These are phyloP conservation scores for Penicillium expansum DNA, from an alignment of 2,329 filamentous ascomycete species.

Conservation along the genomic window DNA sequence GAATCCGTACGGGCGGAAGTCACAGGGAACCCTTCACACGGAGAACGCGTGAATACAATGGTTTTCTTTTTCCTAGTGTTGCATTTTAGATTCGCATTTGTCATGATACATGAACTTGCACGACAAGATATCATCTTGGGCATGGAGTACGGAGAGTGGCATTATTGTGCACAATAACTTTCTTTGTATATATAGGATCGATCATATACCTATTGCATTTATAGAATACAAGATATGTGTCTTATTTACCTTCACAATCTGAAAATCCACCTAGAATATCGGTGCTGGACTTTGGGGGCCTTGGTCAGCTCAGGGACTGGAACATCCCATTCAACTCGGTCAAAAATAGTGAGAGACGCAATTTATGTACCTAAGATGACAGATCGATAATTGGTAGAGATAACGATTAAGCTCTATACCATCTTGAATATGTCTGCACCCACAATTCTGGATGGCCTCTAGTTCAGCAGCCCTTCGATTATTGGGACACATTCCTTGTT, in stretches of 20 bases:
- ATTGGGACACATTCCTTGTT: background rate
- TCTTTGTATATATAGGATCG: conserved; percentile 2
- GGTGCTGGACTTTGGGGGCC: background rate
- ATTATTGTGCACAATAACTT: conserved; percentile 1
- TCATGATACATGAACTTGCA: conserved; percentile 9
- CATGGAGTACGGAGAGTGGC: conserved; percentile 10
- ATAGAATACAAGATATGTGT: background rate
- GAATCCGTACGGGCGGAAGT: conserved; percentile 22
- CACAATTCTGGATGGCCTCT: background rate
- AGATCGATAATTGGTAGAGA: background rate
- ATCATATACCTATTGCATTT: background rate
- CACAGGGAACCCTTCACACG: conserved; percentile 24
- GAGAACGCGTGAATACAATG: conserved; percentile 27
- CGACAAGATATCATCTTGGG: conserved; percentile 4
- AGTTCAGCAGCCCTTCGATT: background rate
- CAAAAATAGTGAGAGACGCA: background rate
- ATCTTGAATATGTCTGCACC: background rate
- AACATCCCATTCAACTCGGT: background rate
- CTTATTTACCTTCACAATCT: background rate
- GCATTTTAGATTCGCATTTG: conserved; percentile 1
- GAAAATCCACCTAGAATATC: background rate
- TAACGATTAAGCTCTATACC: background rate
- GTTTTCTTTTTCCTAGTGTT: conserved; percentile 30
- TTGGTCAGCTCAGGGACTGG: background rate
- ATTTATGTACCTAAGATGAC: background rate